Conservation (phyloP, 148 eudicot species). For the Chenopodium berlandieri region DNA sequence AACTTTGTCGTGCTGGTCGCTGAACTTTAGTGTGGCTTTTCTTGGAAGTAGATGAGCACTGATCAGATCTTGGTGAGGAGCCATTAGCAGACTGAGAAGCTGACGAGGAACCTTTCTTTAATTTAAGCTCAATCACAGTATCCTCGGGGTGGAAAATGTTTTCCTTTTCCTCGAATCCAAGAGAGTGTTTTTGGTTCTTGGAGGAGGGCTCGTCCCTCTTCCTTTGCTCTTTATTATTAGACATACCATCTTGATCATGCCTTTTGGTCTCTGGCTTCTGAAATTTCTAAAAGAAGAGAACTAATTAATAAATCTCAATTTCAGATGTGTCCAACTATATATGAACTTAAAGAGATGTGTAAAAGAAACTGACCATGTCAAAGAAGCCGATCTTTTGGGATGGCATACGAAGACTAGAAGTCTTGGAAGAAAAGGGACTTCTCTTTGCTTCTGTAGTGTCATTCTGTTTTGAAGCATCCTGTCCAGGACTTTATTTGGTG, state of each 20-base stretch:
- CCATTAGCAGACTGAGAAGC: slow-evolving; percentile 12
- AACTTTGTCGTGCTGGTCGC: slow-evolving; percentile 1
- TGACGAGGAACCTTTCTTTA: slow-evolving; percentile 17
- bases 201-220: not conserved
- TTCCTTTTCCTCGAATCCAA: slow-evolving; percentile 24
- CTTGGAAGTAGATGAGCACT: slow-evolving; percentile 11
- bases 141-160: slow-evolving; percentile 25
- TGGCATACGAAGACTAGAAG: slow-evolving; percentile 31
- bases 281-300: not conserved
- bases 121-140: slow-evolving; percentile 23
- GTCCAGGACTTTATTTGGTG: not conserved
- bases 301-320: not conserved
- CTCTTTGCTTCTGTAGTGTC: not conserved
- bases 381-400: slow-evolving; percentile 29
- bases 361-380: slow-evolving; percentile 25
- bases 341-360: not conserved
- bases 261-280: slow-evolving; percentile 15
- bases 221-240: not conserved
- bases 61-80: not conserved
- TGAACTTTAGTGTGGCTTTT: slow-evolving; percentile 7
- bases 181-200: slow-evolving; percentile 10
- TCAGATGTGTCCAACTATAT: not conserved
- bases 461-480: not conserved
- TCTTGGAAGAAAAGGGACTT: slow-evolving; percentile 26
- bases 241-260: not conserved